Evolutionary conservation across 106 monocot genomes (phyloP).

Genomic region (Ottelia alismoides): DNA sequence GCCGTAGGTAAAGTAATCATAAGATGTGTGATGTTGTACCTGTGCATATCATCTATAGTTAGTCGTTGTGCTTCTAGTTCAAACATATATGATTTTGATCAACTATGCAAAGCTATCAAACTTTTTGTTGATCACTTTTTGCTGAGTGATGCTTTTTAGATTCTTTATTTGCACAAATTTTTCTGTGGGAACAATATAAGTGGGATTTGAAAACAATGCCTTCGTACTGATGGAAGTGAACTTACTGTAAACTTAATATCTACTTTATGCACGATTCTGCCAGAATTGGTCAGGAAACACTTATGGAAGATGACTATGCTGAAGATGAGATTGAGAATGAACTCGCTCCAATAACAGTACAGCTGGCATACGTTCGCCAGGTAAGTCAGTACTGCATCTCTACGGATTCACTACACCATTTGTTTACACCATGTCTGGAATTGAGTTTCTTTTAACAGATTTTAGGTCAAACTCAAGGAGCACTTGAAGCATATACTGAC

Average conservation of each 20-base stretch:
- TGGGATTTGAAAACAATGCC: constrained; percentile 76
- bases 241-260: constrained; percentile 75
- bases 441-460: constrained; percentile 48
- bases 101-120: too few species aligned
- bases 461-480: constrained; percentile 54
- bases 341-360: constrained; percentile 84
- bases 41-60: too few species aligned
- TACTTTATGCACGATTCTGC: constrained; percentile 5
- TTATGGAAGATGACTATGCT: constrained; percentile 78
- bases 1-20: too few species aligned
- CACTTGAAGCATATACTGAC: constrained; percentile 47
- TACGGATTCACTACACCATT: too few species aligned
- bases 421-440: too few species aligned
- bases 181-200: constrained; percentile 79
- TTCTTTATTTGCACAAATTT: constrained; percentile 86
- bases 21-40: too few species aligned
- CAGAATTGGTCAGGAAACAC: constrained; percentile 93
- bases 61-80: too few species aligned
- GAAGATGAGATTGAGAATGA: constrained; percentile 96
- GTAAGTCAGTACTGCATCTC: constrained; percentile 16
- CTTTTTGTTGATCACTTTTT: too few species aligned
- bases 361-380: constrained; percentile 83
- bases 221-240: constrained; percentile 82
- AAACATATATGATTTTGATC: too few species aligned
- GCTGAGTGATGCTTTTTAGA: too few species aligned